Evolutionary conservation across 2,329 filamentous ascomycete genomes (phyloP).

Genomic region (Hypomyces rosellus): DNA sequence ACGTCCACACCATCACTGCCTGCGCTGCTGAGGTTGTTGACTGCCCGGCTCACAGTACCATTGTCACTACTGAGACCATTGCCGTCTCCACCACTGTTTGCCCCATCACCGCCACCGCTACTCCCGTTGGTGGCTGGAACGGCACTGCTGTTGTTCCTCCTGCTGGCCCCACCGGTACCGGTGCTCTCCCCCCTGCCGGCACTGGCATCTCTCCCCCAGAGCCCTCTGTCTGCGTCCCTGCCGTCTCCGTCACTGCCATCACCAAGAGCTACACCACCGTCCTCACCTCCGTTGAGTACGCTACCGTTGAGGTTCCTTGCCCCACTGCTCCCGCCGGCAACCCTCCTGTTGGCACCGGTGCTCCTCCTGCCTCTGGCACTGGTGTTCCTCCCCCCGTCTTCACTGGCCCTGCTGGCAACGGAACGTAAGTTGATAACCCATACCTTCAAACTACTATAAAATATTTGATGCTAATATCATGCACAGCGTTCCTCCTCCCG

Average conservation of each 20-base stretch:
- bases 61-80: constrained; percentile 31
- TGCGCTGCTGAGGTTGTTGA: constrained; percentile 20
- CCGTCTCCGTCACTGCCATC: constrained; percentile 43
- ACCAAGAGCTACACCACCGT: constrained; percentile 52
- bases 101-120: constrained; percentile 25
- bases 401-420: neutral
- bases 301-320: constrained; percentile 41
- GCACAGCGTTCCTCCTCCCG: constrained; percentile 26
- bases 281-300: constrained; percentile 48
- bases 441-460: neutral
- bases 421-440: constrained; percentile 15
- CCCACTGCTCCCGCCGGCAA: constrained; percentile 29
- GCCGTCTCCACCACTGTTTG: constrained; percentile 36
- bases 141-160: constrained; percentile 9
- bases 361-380: neutral
- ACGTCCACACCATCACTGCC: constrained; percentile 32
- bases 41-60: constrained; percentile 46
- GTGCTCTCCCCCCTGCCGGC: constrained; percentile 5
- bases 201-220: constrained; percentile 2
- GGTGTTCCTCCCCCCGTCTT: neutral
- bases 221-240: constrained; percentile 18
- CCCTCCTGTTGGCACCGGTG: constrained; percentile 35
- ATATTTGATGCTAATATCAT: neutral
- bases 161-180: constrained; percentile 14
- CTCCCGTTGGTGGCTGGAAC: constrained; percentile 13